Evolutionary conservation across 345 rosid genomes (phyloP).

Genomic region (Adansonia digitata): DNA sequence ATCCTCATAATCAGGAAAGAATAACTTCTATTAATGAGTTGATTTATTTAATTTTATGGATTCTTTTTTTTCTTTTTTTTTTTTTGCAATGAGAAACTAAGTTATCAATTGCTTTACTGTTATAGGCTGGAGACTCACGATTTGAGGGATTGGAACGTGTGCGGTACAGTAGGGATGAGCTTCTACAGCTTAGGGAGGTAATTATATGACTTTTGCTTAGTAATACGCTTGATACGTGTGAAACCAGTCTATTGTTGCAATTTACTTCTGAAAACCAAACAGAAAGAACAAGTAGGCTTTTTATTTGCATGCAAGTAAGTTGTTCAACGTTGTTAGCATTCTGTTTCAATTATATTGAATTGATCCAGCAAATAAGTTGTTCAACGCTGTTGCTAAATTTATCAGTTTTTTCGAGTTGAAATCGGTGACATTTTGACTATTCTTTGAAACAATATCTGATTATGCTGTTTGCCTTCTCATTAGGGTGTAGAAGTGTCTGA

Average conservation of each 20-base stretch:
- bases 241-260: background rate
- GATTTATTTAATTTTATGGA: background rate
- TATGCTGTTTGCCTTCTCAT: constrained; percentile 6
- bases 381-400: background rate
- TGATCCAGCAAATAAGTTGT: background rate
- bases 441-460: background rate
- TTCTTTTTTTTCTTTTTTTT: background rate
- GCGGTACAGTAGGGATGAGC: constrained; percentile 63
- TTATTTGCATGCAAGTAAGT: constrained; percentile 1
- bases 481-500: constrained; percentile 52
- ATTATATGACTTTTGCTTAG: background rate
- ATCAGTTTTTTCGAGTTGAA: background rate
- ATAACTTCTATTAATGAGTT: background rate
- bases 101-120: constrained; percentile 10
- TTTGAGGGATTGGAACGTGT: constrained; percentile 62
- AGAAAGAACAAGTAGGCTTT: background rate
- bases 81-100: background rate
- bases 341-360: background rate
- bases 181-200: constrained; percentile 71
- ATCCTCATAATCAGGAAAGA: background rate
- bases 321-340: background rate
- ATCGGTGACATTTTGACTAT: background rate
- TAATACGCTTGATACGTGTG: background rate
- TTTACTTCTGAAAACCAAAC: background rate
- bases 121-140: constrained; percentile 61